These are phyloP conservation scores for Cylindrodendrum hubeiense DNA, from an alignment of 2,329 filamentous ascomycete genomes.

Conservation along the genomic window DNA sequence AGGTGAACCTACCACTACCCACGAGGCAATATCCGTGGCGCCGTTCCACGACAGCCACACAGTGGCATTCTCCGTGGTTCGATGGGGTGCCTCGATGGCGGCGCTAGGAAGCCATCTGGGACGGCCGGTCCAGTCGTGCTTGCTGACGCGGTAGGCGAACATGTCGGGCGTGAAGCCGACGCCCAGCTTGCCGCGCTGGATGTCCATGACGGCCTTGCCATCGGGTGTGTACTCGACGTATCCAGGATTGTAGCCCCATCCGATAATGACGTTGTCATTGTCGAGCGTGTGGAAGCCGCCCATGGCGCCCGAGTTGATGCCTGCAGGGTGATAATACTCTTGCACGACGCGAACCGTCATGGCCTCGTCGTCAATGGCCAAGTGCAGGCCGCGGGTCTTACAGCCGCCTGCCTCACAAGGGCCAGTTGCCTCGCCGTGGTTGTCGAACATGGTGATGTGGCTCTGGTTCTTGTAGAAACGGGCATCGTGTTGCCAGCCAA, in stretches of 20 bases:
- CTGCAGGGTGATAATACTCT: conserved; percentile 46
- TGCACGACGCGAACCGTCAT: conserved; percentile 47
- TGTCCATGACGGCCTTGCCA: conserved; percentile 41
- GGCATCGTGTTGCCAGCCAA: conserved; percentile 55
- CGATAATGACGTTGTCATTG: conserved; percentile 45
- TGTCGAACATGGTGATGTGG: conserved; percentile 54
- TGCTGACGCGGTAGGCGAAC: conserved; percentile 47
- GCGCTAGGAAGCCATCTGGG: conserved; percentile 46
- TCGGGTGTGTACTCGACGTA: conserved; percentile 45
- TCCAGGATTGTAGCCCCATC: conserved; percentile 46
- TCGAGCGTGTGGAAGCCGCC: conserved; percentile 43
- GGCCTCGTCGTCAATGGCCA: conserved; percentile 44
- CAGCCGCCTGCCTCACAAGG: conserved; percentile 45
- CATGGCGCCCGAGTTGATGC: conserved; percentile 43
- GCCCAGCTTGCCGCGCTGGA: conserved; percentile 41
- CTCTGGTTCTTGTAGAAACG: conserved; percentile 46
- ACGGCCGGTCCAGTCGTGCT: conserved; percentile 43
- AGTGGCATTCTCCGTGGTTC: conserved; percentile 40
- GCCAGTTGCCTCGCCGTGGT: conserved; percentile 49
- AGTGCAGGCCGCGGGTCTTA: conserved; percentile 44
- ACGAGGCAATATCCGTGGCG: conserved; percentile 45
- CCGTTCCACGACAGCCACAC: conserved; percentile 49
- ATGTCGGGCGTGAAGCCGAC: conserved; percentile 39
- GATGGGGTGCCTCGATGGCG: conserved; percentile 41
- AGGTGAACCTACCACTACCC: conserved; percentile 43